These are phyloP conservation scores for Trametes punicea DNA, from an alignment of 768 basidiomycete species.

Conservation along the genomic window DNA sequence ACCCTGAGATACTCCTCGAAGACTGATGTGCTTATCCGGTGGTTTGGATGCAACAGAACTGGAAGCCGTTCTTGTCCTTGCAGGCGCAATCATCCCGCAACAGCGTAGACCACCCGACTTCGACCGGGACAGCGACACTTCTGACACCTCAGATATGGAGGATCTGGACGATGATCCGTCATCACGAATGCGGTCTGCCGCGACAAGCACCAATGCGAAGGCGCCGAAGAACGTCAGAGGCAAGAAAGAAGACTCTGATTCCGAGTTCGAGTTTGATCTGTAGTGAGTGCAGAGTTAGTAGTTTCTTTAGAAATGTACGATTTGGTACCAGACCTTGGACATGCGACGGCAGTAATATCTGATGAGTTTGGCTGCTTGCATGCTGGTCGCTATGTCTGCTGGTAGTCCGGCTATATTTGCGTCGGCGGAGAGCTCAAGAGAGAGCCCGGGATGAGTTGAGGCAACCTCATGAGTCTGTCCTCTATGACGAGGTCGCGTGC, in stretches of 20 bases:
- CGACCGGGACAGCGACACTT: constrained; percentile 18
- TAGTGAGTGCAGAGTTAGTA: not conserved
- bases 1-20: too few species aligned
- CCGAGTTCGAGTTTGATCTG: constrained; percentile 55
- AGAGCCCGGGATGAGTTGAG: too few species aligned
- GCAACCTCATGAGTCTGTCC: too few species aligned
- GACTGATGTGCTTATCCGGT: too few species aligned
- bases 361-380: too few species aligned
- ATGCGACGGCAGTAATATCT: too few species aligned
- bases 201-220: constrained; percentile 52
- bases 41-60: constrained; percentile 44
- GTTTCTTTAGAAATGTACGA: not conserved
- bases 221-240: constrained; percentile 54
- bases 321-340: not conserved
- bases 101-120: constrained; percentile 38
- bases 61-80: constrained; percentile 64
- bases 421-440: too few species aligned
- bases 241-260: constrained; percentile 69
- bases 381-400: too few species aligned
- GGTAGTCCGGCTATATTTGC: too few species aligned
- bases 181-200: constrained; percentile 54
- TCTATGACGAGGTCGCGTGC: too few species aligned
- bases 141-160: constrained; percentile 42
- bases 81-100: constrained; percentile 59
- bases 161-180: constrained; percentile 48